phyloP scores from a whole-genome alignment of 345 rosid species.

The Ceriops zippeliana region DNA sequence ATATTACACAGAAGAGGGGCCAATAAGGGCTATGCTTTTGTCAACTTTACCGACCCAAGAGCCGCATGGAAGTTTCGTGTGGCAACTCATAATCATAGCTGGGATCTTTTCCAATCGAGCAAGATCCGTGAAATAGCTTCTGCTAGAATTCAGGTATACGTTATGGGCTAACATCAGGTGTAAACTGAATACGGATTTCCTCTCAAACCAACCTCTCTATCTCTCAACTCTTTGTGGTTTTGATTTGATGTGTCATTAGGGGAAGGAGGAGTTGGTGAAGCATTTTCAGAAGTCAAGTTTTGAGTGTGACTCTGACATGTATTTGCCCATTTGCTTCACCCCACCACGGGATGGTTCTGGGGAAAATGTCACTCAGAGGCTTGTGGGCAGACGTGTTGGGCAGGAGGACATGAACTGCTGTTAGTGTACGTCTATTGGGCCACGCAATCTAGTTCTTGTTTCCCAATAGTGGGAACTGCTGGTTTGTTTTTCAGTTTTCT shows the following conservation, averaged over 20 bases:
- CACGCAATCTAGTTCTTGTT: not conserved
- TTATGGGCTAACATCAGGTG: not conserved
- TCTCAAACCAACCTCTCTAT: not conserved
- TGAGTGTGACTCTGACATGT: conserved; percentile 37
- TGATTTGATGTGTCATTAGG: conserved; percentile 29
- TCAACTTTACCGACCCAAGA: conserved; percentile 57
- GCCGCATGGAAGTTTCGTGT: conserved; percentile 49
- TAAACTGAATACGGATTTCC: no score
- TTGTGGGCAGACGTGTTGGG: conserved; percentile 27
- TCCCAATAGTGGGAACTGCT: not conserved
- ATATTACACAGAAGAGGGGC: conserved; percentile 44
- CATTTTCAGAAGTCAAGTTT: conserved; percentile 41
- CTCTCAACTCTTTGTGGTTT: not conserved
- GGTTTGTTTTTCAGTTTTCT: not conserved
- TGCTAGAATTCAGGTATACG: conserved; percentile 65
- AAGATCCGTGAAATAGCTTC: conserved; percentile 46
- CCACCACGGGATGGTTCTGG: conserved; percentile 50
- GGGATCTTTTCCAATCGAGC: conserved; percentile 46
- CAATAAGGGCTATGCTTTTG: conserved; percentile 82
- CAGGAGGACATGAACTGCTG: not conserved
- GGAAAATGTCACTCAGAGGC: conserved; percentile 18
- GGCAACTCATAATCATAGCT: conserved; percentile 32
- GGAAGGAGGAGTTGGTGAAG: conserved; percentile 41
- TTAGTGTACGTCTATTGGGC: no score
- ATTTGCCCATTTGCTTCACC: conserved; percentile 39